phyloP scores from a whole-genome alignment of 805 yeast genomes.

The Nakazawaea siamensis region DNA sequence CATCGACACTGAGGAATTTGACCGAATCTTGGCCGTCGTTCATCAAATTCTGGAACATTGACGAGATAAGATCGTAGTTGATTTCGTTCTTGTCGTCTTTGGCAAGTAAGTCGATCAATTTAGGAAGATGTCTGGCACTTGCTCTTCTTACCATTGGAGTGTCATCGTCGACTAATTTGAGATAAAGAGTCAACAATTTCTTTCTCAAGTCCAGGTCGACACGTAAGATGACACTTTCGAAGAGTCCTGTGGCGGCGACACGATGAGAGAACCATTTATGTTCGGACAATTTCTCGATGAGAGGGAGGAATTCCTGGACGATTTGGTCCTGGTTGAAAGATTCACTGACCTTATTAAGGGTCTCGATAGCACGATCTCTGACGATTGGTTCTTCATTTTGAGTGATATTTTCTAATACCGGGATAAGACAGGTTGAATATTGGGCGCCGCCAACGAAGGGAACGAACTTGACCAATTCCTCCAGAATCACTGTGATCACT shows the following conservation, averaged over 20 bases:
- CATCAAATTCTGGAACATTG: constrained; percentile 72
- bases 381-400: constrained; percentile 95
- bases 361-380: constrained; percentile 86
- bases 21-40: constrained; percentile 93
- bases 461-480: constrained; percentile 79
- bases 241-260: constrained; percentile 87
- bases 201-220: constrained; percentile 48
- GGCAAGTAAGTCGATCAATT: constrained; percentile 50
- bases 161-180: constrained; percentile 75
- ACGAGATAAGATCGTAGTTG: constrained; percentile 72
- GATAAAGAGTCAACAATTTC: constrained; percentile 57
- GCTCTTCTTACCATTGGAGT: constrained; percentile 98
- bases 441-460: constrained; percentile 83
- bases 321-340: constrained; percentile 59
- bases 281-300: constrained; percentile 68
- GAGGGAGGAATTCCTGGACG: constrained; percentile 58
- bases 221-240: constrained; percentile 56
- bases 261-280: constrained; percentile 94
- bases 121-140: constrained; percentile 81
- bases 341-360: constrained; percentile 63
- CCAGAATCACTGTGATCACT: constrained; percentile 88
- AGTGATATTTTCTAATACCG: constrained; percentile 76
- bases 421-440: constrained; percentile 48
- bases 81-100: constrained; percentile 39
- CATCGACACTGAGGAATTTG: constrained; percentile 81